A percentile compares a stretch with the other conserved stretches of the same genome.
Conservation (phyloP, 139 green algal genomes). For the Chlamydomonas sp. region DNA sequence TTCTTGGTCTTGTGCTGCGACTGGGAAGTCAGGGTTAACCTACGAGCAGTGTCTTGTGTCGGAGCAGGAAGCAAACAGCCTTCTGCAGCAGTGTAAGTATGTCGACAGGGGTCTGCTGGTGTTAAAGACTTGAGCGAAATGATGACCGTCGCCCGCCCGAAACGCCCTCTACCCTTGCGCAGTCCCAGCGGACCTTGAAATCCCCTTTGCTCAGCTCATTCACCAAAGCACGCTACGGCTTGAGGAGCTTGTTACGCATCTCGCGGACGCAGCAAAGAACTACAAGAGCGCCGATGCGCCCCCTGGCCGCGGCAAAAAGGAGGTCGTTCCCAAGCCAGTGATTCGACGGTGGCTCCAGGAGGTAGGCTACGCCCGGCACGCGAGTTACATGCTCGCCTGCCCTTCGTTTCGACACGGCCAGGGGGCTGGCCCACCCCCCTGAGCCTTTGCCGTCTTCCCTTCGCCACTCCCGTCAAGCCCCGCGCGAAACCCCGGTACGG, state of each 20-base stretch:
- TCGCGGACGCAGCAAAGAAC: neutral
- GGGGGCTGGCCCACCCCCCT: no score
- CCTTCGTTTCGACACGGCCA: no score
- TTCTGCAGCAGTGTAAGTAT: conserved; percentile 3
- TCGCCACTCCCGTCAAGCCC: no score
- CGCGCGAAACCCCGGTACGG: neutral
- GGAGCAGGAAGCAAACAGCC: conserved; percentile 3
- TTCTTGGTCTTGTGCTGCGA: conserved; percentile 70
- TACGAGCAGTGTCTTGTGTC: conserved; percentile 74
- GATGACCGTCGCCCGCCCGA: neutral
- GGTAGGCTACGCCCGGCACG: no score
- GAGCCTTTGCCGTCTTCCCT: no score
- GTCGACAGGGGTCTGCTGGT: neutral
- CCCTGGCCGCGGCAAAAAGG: no score
- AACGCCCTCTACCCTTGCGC: neutral
- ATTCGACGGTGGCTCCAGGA: no score
- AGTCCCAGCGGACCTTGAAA: conserved; percentile 65
- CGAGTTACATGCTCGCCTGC: no score
- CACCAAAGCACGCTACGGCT: conserved; percentile 58
- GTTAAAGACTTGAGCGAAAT: neutral
- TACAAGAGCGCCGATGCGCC: no score
- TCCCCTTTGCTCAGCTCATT: conserved; percentile 44
- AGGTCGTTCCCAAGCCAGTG: no score
- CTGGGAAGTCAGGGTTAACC: conserved; percentile 65
- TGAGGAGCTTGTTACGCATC: conserved; percentile 51